Conservation (phyloP, 2,329 filamentous ascomycete species). For the Cladophialophora bantiana region DNA sequence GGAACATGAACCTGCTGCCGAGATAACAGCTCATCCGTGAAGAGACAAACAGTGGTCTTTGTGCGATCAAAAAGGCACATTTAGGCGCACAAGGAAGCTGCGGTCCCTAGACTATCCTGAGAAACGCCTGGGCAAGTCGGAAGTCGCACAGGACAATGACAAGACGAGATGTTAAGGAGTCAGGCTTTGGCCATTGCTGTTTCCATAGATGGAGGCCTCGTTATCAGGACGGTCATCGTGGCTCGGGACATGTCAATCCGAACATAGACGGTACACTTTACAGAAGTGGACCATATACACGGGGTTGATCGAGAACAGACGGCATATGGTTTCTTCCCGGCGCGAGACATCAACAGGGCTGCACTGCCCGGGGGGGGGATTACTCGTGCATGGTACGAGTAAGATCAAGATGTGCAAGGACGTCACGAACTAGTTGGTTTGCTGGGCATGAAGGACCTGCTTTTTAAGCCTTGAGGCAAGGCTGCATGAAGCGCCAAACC, state of each 20-base stretch:
- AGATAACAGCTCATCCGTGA: not conserved
- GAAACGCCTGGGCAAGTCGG: not conserved
- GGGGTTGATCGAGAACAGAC: not conserved
- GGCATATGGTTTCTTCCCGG: not conserved
- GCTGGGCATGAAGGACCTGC: not conserved
- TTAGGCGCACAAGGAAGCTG: not conserved
- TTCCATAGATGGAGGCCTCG: not conserved
- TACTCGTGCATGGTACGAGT: not conserved
- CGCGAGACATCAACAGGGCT: not conserved
- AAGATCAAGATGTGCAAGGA: not conserved
- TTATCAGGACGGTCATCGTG: not conserved
- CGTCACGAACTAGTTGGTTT: not conserved
- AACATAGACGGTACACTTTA: not conserved
- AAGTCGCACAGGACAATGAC: not conserved
- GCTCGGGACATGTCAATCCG: not conserved
- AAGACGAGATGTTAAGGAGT: not conserved
- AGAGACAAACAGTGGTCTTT: not conserved
- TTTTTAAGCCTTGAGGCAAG: not conserved
- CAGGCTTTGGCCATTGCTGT: not conserved
- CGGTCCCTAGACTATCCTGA: not conserved
- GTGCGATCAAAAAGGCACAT: not conserved
- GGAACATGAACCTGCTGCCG: conserved; percentile 29
- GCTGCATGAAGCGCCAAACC: not conserved
- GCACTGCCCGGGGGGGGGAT: not conserved
- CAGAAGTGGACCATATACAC: not conserved